Evolutionary conservation across 345 rosid species (phyloP).

Genomic region (Xanthoceras sorbifolium): DNA sequence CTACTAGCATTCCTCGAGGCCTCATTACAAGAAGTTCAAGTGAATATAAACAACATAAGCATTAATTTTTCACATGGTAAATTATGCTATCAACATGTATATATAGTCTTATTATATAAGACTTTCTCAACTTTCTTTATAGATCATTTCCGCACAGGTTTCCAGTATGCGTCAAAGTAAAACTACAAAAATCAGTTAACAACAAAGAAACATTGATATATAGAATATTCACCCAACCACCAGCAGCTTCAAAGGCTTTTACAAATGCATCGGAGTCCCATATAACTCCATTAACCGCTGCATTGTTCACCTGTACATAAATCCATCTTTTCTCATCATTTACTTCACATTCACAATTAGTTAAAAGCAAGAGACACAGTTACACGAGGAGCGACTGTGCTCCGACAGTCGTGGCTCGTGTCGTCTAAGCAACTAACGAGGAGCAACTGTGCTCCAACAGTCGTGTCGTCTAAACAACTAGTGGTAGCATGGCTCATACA

Average conservation of each 20-base stretch:
- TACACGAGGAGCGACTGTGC: too few relatives aligned
- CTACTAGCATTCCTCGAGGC: background rate
- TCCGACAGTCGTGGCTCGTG: too few relatives aligned
- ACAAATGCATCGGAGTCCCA: slow-evolving; percentile 21
- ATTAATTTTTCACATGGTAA: too few relatives aligned
- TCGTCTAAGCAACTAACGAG: too few relatives aligned
- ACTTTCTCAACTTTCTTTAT: background rate
- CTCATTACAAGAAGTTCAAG: background rate
- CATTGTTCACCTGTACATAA: slow-evolving; percentile 35
- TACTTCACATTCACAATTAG: background rate
- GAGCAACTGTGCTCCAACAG: too few relatives aligned
- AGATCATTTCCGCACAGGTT: background rate
- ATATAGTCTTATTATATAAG: too few relatives aligned
- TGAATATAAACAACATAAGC: too few relatives aligned
- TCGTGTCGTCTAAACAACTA: too few relatives aligned
- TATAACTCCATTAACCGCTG: slow-evolving; percentile 25
- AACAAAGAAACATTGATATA: background rate
- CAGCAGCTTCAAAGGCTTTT: background rate
- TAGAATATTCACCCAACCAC: slow-evolving; percentile 11
- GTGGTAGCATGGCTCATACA: too few relatives aligned
- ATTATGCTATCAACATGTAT: background rate
- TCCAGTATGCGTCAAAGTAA: background rate
- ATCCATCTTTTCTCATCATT: background rate
- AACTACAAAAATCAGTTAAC: background rate
- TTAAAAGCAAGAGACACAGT: too few relatives aligned